phyloP scores from a whole-genome alignment of 2,329 filamentous ascomycete genomes.

The Colletotrichum tofieldiae region DNA sequence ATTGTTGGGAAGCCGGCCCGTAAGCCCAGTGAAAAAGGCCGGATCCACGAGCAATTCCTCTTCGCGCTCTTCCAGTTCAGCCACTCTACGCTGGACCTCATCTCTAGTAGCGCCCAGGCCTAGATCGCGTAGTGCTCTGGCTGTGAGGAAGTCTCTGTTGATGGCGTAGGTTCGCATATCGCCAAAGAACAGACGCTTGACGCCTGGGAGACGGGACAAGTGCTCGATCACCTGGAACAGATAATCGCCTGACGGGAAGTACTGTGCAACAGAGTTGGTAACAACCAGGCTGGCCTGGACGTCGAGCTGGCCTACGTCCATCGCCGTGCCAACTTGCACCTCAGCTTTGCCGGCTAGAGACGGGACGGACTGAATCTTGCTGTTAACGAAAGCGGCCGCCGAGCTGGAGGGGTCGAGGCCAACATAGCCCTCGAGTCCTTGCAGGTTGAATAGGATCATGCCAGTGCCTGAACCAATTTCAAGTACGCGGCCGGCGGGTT shows the following conservation, averaged over 20 bases:
- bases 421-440: constrained; percentile 45
- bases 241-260: constrained; percentile 49
- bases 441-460: constrained; percentile 52
- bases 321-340: constrained; percentile 45
- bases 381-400: constrained; percentile 46
- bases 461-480: constrained; percentile 52
- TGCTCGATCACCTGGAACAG: constrained; percentile 42
- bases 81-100: constrained; percentile 26
- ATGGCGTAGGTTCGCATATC: constrained; percentile 45
- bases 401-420: constrained; percentile 49
- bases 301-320: background rate
- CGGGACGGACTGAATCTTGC: constrained; percentile 35
- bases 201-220: constrained; percentile 17
- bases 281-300: constrained; percentile 3
- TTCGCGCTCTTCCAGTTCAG: constrained; percentile 42
- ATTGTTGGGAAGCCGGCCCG: constrained; percentile 30
- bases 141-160: constrained; percentile 43
- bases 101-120: constrained; percentile 28
- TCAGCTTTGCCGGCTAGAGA: constrained; percentile 41
- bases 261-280: constrained; percentile 49
- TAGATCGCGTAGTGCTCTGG: constrained; percentile 18
- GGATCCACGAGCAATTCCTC: constrained; percentile 48
- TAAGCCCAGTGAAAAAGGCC: constrained; percentile 47
- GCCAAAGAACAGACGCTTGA: constrained; percentile 43
- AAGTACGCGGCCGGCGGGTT: constrained; percentile 43